These are phyloP conservation scores for Neurospora sp. DNA, from an alignment of 495 filamentous ascomycete species.

Conservation along the genomic window DNA sequence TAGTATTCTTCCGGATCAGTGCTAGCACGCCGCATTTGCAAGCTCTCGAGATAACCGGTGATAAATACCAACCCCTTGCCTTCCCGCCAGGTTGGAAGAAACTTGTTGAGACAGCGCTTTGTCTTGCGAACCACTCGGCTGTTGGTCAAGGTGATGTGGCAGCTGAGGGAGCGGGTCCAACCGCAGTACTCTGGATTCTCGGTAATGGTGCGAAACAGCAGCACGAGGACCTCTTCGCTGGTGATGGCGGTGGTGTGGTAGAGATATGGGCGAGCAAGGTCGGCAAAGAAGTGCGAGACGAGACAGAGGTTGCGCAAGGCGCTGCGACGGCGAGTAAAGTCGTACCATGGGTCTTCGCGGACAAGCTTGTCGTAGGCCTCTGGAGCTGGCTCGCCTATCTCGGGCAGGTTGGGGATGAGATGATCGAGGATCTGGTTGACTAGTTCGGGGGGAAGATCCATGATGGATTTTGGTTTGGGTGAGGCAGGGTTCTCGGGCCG, in stretches of 20 bases:
- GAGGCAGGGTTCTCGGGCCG: background rate
- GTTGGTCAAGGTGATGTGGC: conserved; percentile 20
- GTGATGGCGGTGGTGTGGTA: conserved; percentile 17
- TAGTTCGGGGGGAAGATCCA: conserved; percentile 16
- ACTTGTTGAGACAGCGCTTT: conserved; percentile 6
- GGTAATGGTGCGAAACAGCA: conserved; percentile 21
- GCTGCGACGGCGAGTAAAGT: conserved; percentile 19
- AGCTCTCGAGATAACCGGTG: background rate
- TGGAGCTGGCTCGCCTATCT: conserved; percentile 22
- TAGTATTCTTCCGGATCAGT: conserved; percentile 4
- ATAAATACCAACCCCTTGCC: background rate
- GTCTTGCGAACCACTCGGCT: conserved; percentile 13
- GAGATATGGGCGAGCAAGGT: conserved; percentile 17
- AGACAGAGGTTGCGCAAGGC: conserved; percentile 17
- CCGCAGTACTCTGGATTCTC: conserved; percentile 9
- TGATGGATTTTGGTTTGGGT: background rate
- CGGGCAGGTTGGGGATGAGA: conserved; percentile 14
- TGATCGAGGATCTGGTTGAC: conserved; percentile 13
- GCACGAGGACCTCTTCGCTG: conserved; percentile 12
- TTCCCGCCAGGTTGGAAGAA: conserved; percentile 3
- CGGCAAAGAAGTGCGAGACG: conserved; percentile 8
- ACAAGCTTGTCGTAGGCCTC: conserved; percentile 20
- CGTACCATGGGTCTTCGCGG: conserved; percentile 22
- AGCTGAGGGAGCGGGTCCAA: conserved; percentile 19
- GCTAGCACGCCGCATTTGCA: background rate